phyloP scores from a whole-genome alignment of 2,329 filamentous ascomycete species.

The Endoconidiophora laricicola region DNA sequence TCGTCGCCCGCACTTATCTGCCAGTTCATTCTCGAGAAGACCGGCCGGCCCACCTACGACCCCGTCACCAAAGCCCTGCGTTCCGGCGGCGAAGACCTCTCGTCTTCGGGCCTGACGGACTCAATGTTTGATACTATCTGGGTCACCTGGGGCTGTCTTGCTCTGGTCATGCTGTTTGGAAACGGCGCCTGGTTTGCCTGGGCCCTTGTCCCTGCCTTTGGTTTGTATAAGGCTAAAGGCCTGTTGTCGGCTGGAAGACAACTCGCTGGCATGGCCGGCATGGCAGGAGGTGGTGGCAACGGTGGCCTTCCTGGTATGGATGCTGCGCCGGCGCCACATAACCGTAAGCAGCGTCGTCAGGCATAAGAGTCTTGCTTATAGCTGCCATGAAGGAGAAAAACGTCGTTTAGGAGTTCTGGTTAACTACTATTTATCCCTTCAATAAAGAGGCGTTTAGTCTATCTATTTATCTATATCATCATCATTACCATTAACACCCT shows the following conservation, averaged over 20 bases:
- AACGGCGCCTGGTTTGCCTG: constrained; percentile 54
- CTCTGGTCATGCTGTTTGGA: constrained; percentile 59
- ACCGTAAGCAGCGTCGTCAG: constrained; percentile 38
- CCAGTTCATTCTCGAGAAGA: constrained; percentile 70
- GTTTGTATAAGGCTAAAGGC: constrained; percentile 35
- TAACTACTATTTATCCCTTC: no score
- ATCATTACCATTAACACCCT: neutral
- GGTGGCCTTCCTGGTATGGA: constrained; percentile 18
- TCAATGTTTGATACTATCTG: constrained; percentile 97
- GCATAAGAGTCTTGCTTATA: constrained; percentile 18
- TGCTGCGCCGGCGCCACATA: constrained; percentile 22
- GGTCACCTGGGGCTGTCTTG: constrained; percentile 71
- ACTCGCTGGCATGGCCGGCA: constrained; percentile 21
- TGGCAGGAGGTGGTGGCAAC: no score
- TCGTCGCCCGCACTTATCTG: constrained; percentile 61
- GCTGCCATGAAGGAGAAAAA: no score
- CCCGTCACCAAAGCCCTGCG: constrained; percentile 48
- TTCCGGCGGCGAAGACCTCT: constrained; percentile 71
- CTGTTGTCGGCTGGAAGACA: constrained; percentile 37
- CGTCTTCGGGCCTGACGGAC: constrained; percentile 76
- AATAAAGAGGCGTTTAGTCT: neutral
- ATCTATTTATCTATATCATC: neutral
- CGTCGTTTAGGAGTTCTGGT: no score
- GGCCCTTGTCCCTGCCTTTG: constrained; percentile 38
- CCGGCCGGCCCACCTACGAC: constrained; percentile 63